phyloP scores from a whole-genome alignment of 2,329 filamentous ascomycete species.

The Daldinia sp. region DNA sequence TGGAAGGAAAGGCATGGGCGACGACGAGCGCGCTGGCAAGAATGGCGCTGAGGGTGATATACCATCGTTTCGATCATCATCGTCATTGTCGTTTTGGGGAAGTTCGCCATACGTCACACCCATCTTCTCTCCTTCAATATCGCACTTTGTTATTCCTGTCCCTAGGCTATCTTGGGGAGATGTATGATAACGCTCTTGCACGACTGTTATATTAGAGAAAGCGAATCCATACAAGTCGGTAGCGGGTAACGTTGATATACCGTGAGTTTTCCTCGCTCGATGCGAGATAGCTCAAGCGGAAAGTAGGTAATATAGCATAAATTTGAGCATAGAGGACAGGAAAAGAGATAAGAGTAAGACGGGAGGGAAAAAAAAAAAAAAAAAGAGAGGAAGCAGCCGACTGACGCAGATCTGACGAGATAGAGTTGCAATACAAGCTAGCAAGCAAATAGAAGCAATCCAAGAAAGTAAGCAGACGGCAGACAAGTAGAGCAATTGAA shows the following conservation, averaged over 20 bases:
- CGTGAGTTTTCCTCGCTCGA: conserved; percentile 25
- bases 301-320: conserved; percentile 6
- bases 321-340: conserved; percentile 8
- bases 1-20: conserved; percentile 50
- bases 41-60: conserved; percentile 45
- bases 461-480: conserved; percentile 19
- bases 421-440: conserved; percentile 19
- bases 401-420: conserved; percentile 23
- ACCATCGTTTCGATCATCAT: conserved; percentile 44
- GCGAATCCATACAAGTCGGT: conserved; percentile 15
- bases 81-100: conserved; percentile 46
- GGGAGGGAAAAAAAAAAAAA: conserved; percentile 4
- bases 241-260: conserved; percentile 12
- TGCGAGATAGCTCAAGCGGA: conserved; percentile 18
- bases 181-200: conserved; percentile 9
- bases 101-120: conserved; percentile 46
- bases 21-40: conserved; percentile 49
- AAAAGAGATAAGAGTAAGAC: not conserved
- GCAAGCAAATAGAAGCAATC: conserved; percentile 15
- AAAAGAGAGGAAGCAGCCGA: not conserved
- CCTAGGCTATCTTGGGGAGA: conserved; percentile 2
- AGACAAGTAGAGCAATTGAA: not conserved
- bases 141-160: conserved; percentile 3
- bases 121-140: conserved; percentile 38
- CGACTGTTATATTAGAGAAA: conserved; percentile 6